These are phyloP conservation scores for Baeospora myosura DNA, from an alignment of 1,284 basidiomycete species.

Conservation along the genomic window DNA sequence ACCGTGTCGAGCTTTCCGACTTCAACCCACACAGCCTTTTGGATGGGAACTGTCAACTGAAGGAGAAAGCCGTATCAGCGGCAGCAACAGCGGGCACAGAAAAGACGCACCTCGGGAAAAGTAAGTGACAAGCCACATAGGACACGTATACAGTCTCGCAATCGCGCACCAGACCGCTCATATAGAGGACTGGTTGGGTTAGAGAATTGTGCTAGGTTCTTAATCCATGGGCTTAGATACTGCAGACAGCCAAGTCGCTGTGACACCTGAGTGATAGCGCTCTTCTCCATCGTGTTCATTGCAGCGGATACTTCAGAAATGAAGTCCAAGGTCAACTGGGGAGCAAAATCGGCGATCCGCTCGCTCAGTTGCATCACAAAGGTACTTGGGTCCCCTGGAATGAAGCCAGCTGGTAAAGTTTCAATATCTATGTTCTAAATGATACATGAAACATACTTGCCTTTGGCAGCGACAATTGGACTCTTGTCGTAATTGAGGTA, in stretches of 20 bases:
- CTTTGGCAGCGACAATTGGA: constrained; percentile 59
- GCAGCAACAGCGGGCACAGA: no score
- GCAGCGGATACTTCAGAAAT: constrained; percentile 73
- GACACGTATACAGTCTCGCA: constrained; percentile 73
- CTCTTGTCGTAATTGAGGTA: constrained; percentile 74
- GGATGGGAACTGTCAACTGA: constrained; percentile 62
- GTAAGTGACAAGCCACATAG: constrained; percentile 69
- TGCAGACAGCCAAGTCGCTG: constrained; percentile 69
- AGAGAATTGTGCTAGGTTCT: constrained; percentile 67
- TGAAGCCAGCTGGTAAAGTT: constrained; percentile 48
- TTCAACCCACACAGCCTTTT: constrained; percentile 71
- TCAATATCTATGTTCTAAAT: constrained; percentile 2
- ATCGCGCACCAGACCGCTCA: constrained; percentile 62
- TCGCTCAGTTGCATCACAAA: constrained; percentile 68
- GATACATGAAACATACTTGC: constrained; percentile 36
- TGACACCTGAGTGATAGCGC: constrained; percentile 26
- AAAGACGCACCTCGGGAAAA: constrained; percentile 50
- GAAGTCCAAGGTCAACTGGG: constrained; percentile 81
- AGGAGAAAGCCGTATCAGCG: background rate
- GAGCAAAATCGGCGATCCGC: constrained; percentile 62
- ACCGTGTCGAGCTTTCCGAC: constrained; percentile 60
- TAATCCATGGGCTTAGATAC: constrained; percentile 83
- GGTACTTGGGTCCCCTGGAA: constrained; percentile 63
- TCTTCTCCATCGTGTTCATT: constrained; percentile 57
- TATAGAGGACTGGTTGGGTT: constrained; percentile 60